Conservation (phyloP, 2,329 filamentous ascomycete species). For the Graphiopsis chlorocephala region DNA sequence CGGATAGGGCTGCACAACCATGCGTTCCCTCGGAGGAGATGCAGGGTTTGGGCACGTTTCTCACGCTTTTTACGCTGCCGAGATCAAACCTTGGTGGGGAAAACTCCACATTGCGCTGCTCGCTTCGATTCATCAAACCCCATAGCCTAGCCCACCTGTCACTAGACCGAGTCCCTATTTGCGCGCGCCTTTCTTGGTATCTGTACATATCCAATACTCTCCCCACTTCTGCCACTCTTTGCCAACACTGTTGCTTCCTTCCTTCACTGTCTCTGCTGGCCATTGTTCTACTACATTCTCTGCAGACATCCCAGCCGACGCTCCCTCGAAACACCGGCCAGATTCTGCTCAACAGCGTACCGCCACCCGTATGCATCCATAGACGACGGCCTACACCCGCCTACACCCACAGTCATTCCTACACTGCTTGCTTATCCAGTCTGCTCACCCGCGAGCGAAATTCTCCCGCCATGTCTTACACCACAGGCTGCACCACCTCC, state of each 20-base stretch:
- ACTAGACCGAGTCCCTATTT: not conserved
- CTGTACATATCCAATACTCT: not conserved
- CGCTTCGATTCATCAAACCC: not conserved
- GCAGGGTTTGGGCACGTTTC: not conserved
- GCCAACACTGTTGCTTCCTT: not conserved
- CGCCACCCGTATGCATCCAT: not conserved
- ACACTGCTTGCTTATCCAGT: not conserved
- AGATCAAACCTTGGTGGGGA: not conserved
- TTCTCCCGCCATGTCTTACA: conserved; percentile 6
- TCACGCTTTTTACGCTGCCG: not conserved
- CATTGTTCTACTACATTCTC: not conserved
- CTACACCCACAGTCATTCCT: not conserved
- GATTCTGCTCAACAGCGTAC: not conserved
- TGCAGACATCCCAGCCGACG: not conserved
- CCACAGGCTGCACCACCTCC: conserved; percentile 9
- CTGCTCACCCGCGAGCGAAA: not conserved
- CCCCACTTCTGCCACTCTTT: not conserved
- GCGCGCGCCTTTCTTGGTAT: not conserved
- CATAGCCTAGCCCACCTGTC: not conserved
- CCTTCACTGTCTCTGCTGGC: not conserved
- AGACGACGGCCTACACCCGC: not conserved
- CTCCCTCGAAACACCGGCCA: not conserved
- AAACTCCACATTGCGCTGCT: not conserved
- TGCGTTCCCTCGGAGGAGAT: not conserved
- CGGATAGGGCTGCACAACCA: not conserved